These are phyloP conservation scores for Boletus rufocinnamomeus DNA, from an alignment of 768 basidiomycete genomes.

Conservation along the genomic window DNA sequence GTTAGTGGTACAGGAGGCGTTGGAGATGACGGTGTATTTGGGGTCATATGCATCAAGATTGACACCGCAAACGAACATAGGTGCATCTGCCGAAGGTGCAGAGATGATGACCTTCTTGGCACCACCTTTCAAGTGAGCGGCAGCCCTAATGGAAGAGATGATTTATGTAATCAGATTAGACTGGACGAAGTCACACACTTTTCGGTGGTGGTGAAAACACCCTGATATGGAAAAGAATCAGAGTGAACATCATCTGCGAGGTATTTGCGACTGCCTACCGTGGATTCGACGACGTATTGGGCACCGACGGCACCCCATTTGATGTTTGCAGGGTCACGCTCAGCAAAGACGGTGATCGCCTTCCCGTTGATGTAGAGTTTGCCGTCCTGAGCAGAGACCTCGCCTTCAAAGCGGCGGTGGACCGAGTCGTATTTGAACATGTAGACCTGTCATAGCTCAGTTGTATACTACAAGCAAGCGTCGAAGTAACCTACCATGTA, in stretches of 20 bases:
- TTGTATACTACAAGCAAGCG: not conserved
- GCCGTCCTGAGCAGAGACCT: conserved; percentile 78
- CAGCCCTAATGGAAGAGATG: conserved; percentile 55
- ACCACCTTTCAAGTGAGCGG: conserved; percentile 93
- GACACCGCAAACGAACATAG: conserved; percentile 94
- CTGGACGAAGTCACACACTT: conserved; percentile 50
- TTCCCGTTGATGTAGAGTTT: conserved; percentile 88
- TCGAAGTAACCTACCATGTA: conserved; percentile 75
- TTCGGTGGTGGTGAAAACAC: conserved; percentile 96
- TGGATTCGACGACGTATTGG: conserved; percentile 95
- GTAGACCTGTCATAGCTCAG: conserved; percentile 64
- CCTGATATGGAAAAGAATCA: conserved; percentile 41
- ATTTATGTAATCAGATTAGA: conserved; percentile 4
- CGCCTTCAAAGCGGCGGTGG: conserved; percentile 90
- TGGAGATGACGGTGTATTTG: conserved; percentile 91
- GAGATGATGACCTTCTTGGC: conserved; percentile 99
- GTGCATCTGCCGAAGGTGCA: conserved; percentile 95
- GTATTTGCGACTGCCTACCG: conserved; percentile 49
- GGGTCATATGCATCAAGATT: conserved; percentile 93
- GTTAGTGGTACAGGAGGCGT: conserved; percentile 99
- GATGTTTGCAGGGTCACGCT: conserved; percentile 87
- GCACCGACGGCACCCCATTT: conserved; percentile 81
- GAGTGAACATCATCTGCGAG: not conserved
- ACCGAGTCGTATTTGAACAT: conserved; percentile 99
- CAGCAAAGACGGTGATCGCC: conserved; percentile 72